Percentiles rank a stretch among this genome's conserved stretches.
These are phyloP conservation scores for Paramecium sexaurelia DNA, from an alignment of 73 alveolate species.

Conservation along the genomic window DNA sequence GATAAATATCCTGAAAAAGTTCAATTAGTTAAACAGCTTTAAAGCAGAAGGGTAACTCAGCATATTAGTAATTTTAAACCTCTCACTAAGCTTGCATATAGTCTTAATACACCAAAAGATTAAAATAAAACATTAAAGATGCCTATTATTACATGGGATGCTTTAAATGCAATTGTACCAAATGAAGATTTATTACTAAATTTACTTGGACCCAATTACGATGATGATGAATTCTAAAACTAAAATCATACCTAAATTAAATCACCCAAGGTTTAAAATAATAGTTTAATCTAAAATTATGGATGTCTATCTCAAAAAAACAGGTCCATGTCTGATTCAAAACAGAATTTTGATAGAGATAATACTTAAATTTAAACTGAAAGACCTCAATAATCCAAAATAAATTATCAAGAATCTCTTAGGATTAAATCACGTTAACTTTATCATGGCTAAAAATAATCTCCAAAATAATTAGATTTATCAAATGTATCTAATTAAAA, in stretches of 20 bases:
- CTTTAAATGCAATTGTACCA: not conserved
- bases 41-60: not conserved
- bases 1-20: slow-evolving; percentile 27
- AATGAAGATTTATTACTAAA: not conserved
- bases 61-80: not conserved
- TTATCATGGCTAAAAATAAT: not conserved
- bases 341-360: not conserved
- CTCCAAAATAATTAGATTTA: not conserved
- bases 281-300: not conserved
- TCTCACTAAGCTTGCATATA: not conserved
- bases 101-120: not conserved
- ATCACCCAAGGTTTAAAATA: not conserved
- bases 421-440: not conserved
- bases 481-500: not conserved
- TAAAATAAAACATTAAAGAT: not conserved
- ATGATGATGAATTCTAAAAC: not conserved
- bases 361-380: not conserved
- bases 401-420: not conserved
- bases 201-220: not conserved
- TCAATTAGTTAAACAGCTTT: not conserved
- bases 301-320: not conserved
- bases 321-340: slow-evolving; percentile 7
- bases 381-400: not conserved
- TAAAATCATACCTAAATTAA: not conserved
- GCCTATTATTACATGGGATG: slow-evolving; percentile 24